Evolutionary conservation across 2,329 filamentous ascomycete genomes (phyloP).

Genomic region (Neoscytalidium dimidiatum): DNA sequence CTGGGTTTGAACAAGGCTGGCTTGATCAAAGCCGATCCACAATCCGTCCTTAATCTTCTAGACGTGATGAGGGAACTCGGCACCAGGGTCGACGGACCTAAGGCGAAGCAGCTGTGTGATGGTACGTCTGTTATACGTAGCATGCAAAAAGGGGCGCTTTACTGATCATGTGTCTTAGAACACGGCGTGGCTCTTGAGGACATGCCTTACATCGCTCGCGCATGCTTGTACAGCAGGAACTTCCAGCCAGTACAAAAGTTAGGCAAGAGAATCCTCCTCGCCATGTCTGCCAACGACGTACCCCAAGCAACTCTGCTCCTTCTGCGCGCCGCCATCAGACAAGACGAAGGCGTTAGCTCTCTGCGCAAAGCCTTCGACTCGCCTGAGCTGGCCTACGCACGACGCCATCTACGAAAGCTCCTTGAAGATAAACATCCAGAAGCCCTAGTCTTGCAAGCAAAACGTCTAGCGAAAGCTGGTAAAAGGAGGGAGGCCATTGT

Average conservation of each 20-base stretch:
- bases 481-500: background rate
- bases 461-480: background rate
- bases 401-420: background rate
- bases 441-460: constrained; percentile 1
- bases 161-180: background rate
- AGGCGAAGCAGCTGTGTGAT: background rate
- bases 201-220: background rate
- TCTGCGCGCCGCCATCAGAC: background rate
- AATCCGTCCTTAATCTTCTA: background rate
- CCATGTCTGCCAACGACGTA: background rate
- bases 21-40: background rate
- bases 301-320: background rate
- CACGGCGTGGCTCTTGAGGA: background rate
- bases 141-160: background rate
- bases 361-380: background rate
- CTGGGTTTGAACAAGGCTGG: background rate
- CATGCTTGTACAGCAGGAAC: background rate
- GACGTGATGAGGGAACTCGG: background rate
- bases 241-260: background rate
- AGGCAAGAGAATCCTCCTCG: background rate
- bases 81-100: background rate
- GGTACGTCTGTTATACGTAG: background rate
- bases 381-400: background rate
- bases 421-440: background rate
- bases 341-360: background rate